Conservation (phyloP, 2,329 filamentous ascomycete species). For the Monilinia fructicola region DNA sequence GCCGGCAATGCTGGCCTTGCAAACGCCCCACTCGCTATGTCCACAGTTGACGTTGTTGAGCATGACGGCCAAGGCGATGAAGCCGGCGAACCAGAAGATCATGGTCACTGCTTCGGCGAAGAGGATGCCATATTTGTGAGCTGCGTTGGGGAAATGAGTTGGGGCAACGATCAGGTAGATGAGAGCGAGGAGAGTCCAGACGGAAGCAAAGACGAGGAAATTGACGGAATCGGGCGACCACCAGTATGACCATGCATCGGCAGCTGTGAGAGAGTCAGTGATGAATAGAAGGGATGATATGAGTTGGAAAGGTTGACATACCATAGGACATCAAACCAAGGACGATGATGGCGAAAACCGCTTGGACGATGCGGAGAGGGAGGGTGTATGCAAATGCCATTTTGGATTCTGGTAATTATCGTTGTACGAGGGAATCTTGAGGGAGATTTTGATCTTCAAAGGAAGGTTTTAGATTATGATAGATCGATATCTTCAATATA, state of each 20-base stretch:
- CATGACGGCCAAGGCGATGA: conserved; percentile 71
- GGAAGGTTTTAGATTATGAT: background rate
- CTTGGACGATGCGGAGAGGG: conserved; percentile 66
- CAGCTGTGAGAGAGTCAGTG: conserved; percentile 48
- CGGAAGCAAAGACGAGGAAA: conserved; percentile 76
- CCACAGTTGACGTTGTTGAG: conserved; percentile 58
- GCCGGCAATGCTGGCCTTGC: conserved; percentile 41
- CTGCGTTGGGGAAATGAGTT: conserved; percentile 57
- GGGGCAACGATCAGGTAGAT: conserved; percentile 69
- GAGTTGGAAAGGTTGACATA: conserved; percentile 42
- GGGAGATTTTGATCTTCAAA: background rate
- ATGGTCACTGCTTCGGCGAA: conserved; percentile 70
- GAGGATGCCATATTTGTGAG: conserved; percentile 65
- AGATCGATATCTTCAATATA: conserved; percentile 1
- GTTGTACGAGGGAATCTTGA: conserved; percentile 19
- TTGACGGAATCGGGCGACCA: conserved; percentile 58
- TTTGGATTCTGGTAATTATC: conserved; percentile 24
- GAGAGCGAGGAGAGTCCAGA: conserved; percentile 74
- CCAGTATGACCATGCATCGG: conserved; percentile 48
- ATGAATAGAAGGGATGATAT: conserved; percentile 10
- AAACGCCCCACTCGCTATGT: conserved; percentile 41
- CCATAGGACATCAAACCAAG: conserved; percentile 74
- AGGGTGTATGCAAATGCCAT: conserved; percentile 52
- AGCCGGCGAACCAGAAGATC: conserved; percentile 88
- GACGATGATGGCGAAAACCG: conserved; percentile 68